Evolutionary conservation across 2,329 filamentous ascomycete species (phyloP), one percentile per base, ranked within the genome.

Genomic region (Xenoacremonium recifei): DNA sequence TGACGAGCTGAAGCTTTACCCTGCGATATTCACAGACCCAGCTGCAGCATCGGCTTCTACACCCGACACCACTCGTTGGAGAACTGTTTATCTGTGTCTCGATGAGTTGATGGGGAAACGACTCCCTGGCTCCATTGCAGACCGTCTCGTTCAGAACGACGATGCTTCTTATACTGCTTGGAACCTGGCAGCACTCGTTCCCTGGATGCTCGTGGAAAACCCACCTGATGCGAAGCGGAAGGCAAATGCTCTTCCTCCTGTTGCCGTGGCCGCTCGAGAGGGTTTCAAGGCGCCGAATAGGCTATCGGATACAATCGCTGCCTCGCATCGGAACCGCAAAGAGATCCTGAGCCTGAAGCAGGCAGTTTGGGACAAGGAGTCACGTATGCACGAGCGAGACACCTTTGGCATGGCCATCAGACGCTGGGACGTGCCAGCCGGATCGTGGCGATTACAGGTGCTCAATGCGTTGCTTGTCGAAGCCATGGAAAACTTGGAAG

Each of bases 221-320:
- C 55, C 73, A 59, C 58, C 66, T 20, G 66, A 63, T 7, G 59
- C 62, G 11, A 71, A 70, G 29, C 66, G 68, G 35, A 85, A 80
- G 57, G 60, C 67, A 36, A 63, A 64, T 16, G 69, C 76, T 4
- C 74, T 76, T 16, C 80, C 84, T 1, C 72, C 58, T 3, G 55
- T 64, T 18, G 57, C 63, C 6, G 45, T 82, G 15, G 76, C 83
- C 4, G 84, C 81, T 5, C 76, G 85, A 21, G 88, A 95, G 60
- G 89, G 89, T 5, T 81, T 95, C 60, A 89, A 86, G 57, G 78
- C 84, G 2, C 80, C 87, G 3, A 95, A 90, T 60, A 93, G 85
- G 60, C 69, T 89, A 5, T 79, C 77, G 32, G 82, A 83, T 49
- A 67, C 92, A 4, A 70, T 93, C 40, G 76, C 77, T 12, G 79